Conservation (phyloP, 345 rosid genomes). For the Clarkia xantiana region DNA sequence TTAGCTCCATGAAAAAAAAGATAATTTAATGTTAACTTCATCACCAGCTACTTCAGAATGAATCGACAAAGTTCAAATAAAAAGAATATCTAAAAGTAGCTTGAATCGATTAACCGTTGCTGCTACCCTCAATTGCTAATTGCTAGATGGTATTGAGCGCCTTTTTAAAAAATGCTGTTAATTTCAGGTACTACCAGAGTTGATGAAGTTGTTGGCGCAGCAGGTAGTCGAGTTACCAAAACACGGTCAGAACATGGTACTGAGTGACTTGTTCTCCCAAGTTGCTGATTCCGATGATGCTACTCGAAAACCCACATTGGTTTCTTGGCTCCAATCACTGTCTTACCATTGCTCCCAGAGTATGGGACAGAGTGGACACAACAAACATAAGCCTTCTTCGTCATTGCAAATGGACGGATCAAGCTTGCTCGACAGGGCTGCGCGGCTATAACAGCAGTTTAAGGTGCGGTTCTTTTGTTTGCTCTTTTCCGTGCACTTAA, state of each 20-base stretch:
- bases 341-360: constrained; percentile 49
- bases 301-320: constrained; percentile 68
- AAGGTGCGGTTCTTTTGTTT: too few species aligned
- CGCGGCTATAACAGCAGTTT: too few species aligned
- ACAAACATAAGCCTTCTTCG: not conserved
- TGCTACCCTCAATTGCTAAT: not conserved
- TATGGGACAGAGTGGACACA: not conserved
- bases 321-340: constrained; percentile 84
- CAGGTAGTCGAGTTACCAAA: constrained; percentile 49
- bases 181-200: constrained; percentile 56
- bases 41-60: too few species aligned
- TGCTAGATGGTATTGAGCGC: not conserved
- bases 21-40: too few species aligned
- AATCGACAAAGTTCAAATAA: too few species aligned
- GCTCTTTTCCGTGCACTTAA: too few species aligned
- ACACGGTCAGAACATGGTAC: constrained; percentile 65
- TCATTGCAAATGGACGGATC: not conserved
- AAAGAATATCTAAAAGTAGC: too few species aligned
- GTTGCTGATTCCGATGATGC: constrained; percentile 93
- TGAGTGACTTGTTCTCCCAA: constrained; percentile 58
- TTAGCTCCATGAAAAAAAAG: too few species aligned
- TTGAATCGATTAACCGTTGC: too few species aligned
- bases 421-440: too few species aligned
- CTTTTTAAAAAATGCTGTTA: constrained; percentile 3
- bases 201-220: constrained; percentile 73